A percentile compares a stretch with the other conserved stretches of the same genome.
Evolutionary conservation across 805 yeast species (phyloP).

Genomic region (Yamadazyma laniorum): DNA sequence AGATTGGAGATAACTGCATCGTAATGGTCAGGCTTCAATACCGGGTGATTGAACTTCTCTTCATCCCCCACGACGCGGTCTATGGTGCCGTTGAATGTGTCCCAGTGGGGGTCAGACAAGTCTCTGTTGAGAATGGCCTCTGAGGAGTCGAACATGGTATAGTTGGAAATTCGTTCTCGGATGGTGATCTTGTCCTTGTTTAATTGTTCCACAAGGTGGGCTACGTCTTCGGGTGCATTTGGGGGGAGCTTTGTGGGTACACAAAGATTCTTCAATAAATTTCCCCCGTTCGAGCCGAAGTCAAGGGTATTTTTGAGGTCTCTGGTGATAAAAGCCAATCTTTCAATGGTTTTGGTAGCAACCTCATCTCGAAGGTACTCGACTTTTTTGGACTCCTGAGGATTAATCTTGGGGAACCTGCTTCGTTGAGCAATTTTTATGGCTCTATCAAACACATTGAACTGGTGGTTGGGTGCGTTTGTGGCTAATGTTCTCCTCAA

Average conservation of each 20-base stretch:
- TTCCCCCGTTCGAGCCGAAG: constrained; percentile 73
- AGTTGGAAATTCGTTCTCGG: constrained; percentile 47
- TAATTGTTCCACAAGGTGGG: constrained; percentile 40
- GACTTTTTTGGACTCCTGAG: constrained; percentile 48
- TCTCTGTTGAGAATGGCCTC: constrained; percentile 53
- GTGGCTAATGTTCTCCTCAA: constrained; percentile 25
- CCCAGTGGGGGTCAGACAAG: constrained; percentile 38
- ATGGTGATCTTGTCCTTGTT: constrained; percentile 55
- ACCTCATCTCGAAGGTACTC: constrained; percentile 77
- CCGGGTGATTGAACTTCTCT: constrained; percentile 51
- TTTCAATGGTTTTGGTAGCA: constrained; percentile 68
- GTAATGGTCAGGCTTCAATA: constrained; percentile 41
- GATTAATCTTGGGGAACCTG: constrained; percentile 45
- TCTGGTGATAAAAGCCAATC: constrained; percentile 70
- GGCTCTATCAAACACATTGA: constrained; percentile 56
- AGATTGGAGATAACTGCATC: constrained; percentile 75
- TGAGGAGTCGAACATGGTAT: constrained; percentile 69
- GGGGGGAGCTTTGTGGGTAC: constrained; percentile 22
- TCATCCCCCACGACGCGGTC: constrained; percentile 64
- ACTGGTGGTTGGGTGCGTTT: constrained; percentile 25
- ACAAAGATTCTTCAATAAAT: constrained; percentile 46
- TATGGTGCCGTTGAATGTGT: constrained; percentile 41
- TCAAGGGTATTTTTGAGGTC: constrained; percentile 62
- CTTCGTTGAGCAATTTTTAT: constrained; percentile 63
- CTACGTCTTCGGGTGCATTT: constrained; percentile 34